Evolutionary conservation across 768 basidiomycete genomes (phyloP), one percentile per base, ranked within the genome.

Genomic region (Mrakia blollopis): DNA sequence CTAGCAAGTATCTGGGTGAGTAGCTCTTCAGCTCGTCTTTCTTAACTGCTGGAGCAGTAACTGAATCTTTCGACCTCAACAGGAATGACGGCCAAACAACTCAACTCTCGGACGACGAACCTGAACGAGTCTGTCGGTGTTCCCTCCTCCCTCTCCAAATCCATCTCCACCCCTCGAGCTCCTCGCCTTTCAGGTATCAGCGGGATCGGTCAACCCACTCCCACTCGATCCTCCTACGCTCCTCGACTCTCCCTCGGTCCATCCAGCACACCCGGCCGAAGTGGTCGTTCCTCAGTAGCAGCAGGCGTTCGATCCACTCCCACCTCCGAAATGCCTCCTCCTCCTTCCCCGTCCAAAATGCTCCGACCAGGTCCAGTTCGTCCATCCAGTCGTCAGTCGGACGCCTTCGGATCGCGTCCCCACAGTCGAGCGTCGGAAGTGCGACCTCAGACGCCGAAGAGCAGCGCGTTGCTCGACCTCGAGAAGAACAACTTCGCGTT

Each of bases 21-120:
- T 72, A n/a, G 1, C 3, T 5, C 30, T n/a, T 13, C 32, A 28
- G 21, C 39, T 13, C 60, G 18, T 37, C n/a, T 1, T 6, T 62
- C 2, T 14, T 39, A 21, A n/a, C 3, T 11, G 14, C 1, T 37
- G 5, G 21, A 11, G 3, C 50, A 2, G 16, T 62, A 35, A 13
- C 28, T 37, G 13, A 21, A 16, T 28, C 41, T 68, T n/a, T 32
- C 74, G 11, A 16, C 3, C 41, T 35, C 37, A 63, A 8, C 69
- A 76, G 89, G 89, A 23, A 89, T 94, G 88, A 94, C 92, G 0
- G 93, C 93, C 0, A 89, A 90, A 81, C 91, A 93, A 80, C 87
- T 95, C 77, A 88, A 83, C 81, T 87, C 61, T 65, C 63, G 73
- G 37, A 18, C 61, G n/a, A 50, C 60, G 9, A 41, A 63, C 73